Evolutionary conservation across 2,329 filamentous ascomycete genomes (phyloP), one percentile per base, ranked within the genome.

Genomic region (Emericellopsis atlantica): DNA sequence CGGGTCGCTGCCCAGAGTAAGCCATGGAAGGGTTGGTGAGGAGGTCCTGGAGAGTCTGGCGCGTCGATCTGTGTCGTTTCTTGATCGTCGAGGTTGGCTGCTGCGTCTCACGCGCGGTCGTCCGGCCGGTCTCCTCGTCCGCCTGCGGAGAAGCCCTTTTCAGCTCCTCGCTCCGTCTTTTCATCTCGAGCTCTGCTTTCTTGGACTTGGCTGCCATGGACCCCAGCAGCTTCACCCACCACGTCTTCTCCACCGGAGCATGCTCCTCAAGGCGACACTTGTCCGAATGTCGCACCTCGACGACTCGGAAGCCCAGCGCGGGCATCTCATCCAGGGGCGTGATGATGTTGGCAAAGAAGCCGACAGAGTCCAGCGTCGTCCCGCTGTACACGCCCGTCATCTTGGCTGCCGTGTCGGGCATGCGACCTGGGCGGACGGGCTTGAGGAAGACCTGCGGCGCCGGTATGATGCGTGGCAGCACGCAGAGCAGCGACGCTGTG

Each of bases 361-460:
- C 74, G 5, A 79, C 66, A 1, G 70, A 66, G 42, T 69, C 65
- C 23, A 76, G 63, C 2, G 65, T 60, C 4, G 67, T 69, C 37
- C 75, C 76, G 44, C 67, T 74, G 46, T 72, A 66, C 8, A 79
- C 72, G n/a, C 75, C 75, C 2, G 69, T 67, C 51, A 79, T 70
- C 40, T 67, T 67, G 33, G 72, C 72, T 14, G 64, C 60, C 14
- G 67, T 65, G 45, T 72, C 66, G 36, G 76, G 75, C 51, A 80
- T 67, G 36, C 74, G 66, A 23, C 60, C 61, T 7, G 73, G 73
- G 3, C 76, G 67, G 18, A 63, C 59, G 9, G 74, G 66, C 44
- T 73, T 74, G 37, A 80, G 59, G n/a, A 81, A 63, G 37, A 72
- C 72, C 55, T 80, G 76, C 1, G 76, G 76, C 2, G 76, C 76